Conservation (phyloP, 768 basidiomycete species). For the Lactarius hengduanensis region DNA sequence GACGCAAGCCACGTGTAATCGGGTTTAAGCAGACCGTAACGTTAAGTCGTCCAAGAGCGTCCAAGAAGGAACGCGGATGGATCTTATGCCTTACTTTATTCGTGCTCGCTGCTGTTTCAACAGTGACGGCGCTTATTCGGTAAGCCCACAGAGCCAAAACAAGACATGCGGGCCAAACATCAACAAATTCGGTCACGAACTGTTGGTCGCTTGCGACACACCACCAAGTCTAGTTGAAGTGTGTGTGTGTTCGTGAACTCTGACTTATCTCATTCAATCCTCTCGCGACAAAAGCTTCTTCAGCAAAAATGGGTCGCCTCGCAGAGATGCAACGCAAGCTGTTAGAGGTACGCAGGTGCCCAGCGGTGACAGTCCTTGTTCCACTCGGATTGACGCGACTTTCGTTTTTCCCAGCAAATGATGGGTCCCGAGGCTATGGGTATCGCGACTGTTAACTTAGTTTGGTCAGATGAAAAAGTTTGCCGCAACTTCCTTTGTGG, state of each 20-base stretch:
- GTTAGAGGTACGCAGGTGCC: slow-evolving; percentile 46
- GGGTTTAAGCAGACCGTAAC: neutral
- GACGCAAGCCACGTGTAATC: neutral
- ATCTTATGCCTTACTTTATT: neutral
- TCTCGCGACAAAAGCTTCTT: neutral
- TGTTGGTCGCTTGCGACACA: neutral
- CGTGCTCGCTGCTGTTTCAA: neutral
- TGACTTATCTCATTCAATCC: neutral
- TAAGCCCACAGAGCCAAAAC: neutral
- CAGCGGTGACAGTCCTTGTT: neutral
- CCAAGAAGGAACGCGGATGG: neutral
- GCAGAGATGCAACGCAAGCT: slow-evolving; percentile 99
- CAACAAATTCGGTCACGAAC: slow-evolving; percentile 1
- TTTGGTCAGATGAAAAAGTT: slow-evolving; percentile 96
- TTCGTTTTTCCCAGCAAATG: slow-evolving; percentile 74
- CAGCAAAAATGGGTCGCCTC: slow-evolving; percentile 77
- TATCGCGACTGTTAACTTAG: slow-evolving; percentile 85
- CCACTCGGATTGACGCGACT: slow-evolving; percentile 35
- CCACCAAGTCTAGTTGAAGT: neutral
- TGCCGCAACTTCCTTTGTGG: slow-evolving; percentile 98
- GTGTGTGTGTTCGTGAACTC: neutral
- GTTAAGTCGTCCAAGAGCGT: neutral
- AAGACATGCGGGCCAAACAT: slow-evolving; percentile 18
- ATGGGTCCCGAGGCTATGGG: slow-evolving; percentile 99
- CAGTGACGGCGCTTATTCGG: slow-evolving; percentile 5